Percentiles rank a stretch among this genome's conserved stretches.
These are phyloP conservation scores for Cicer bijugum DNA, from an alignment of 306 rosid species.

Conservation along the genomic window DNA sequence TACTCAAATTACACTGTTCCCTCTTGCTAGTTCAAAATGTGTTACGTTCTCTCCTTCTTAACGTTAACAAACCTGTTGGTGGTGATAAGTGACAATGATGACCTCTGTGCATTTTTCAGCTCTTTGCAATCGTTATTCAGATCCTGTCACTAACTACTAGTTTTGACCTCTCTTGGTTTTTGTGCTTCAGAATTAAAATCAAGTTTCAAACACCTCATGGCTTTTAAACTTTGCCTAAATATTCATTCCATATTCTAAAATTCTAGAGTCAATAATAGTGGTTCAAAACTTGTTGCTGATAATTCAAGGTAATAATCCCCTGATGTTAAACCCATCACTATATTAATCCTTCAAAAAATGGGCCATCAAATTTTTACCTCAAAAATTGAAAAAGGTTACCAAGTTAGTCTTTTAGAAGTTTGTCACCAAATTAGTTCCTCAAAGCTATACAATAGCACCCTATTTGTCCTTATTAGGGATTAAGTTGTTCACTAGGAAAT, in stretches of 20 bases:
- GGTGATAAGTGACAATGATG: background rate
- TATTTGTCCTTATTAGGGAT: background rate
- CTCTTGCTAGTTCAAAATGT: background rate
- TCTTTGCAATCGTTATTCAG: background rate
- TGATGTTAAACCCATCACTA: background rate
- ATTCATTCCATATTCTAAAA: background rate
- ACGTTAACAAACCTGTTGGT: background rate
- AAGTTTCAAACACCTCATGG: background rate
- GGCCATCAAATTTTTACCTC: background rate
- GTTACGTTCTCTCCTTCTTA: background rate
- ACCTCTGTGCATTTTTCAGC: background rate
- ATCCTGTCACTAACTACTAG: background rate
- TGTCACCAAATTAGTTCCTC: background rate
- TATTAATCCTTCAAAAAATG: background rate
- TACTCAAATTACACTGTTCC: constrained; percentile 4
- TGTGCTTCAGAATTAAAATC: background rate
- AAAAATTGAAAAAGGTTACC: background rate
- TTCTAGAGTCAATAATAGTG: background rate
- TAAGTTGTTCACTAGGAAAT: background rate
- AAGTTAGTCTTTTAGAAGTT: background rate
- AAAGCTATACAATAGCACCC: background rate
- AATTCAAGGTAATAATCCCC: background rate
- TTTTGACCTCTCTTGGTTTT: background rate
- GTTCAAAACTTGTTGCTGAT: background rate
- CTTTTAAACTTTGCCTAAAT: background rate